Conservation (phyloP, 169 alveolate genomes). For the Plasmodium fragile region DNA sequence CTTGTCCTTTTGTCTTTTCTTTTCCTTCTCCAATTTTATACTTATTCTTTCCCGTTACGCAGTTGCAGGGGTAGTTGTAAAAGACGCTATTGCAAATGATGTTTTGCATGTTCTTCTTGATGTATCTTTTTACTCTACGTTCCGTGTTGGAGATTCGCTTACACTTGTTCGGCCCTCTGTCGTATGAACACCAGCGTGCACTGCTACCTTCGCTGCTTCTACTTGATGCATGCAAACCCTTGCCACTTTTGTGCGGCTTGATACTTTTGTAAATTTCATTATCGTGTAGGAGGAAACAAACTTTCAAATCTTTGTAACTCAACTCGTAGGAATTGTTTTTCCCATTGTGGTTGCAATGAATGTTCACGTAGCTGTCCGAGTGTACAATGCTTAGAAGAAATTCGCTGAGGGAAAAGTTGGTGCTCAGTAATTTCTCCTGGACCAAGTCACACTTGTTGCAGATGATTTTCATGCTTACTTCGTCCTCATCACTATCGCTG, state of each 20-base stretch:
- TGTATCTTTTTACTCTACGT: slow-evolving; percentile 12
- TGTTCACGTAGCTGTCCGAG: slow-evolving; percentile 35
- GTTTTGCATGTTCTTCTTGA: slow-evolving; percentile 40
- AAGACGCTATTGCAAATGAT: slow-evolving; percentile 41
- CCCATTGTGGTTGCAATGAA: slow-evolving; percentile 39
- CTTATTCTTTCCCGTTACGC: slow-evolving; percentile 15
- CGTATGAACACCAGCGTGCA: background rate
- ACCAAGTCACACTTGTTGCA: slow-evolving; percentile 38
- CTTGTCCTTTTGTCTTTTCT: background rate
- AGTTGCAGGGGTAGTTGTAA: slow-evolving; percentile 53
- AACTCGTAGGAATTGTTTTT: slow-evolving; percentile 35
- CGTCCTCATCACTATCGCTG: slow-evolving; percentile 8
- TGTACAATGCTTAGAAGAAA: slow-evolving; percentile 35
- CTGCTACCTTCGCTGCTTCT: background rate
- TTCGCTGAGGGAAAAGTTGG: slow-evolving; percentile 39
- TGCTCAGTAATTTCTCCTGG: slow-evolving; percentile 11
- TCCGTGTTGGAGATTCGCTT: background rate
- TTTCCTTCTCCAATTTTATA: background rate
- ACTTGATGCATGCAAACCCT: background rate
- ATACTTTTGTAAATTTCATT: slow-evolving; percentile 29
- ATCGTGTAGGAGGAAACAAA: slow-evolving; percentile 13
- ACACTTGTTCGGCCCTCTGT: background rate
- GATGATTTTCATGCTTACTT: slow-evolving; percentile 20
- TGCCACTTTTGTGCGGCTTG: background rate
- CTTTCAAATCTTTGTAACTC: slow-evolving; percentile 32